Base-by-base conservation (phyloP, 2,329 filamentous ascomycete species). In the Helminthosporium solani region DNA sequence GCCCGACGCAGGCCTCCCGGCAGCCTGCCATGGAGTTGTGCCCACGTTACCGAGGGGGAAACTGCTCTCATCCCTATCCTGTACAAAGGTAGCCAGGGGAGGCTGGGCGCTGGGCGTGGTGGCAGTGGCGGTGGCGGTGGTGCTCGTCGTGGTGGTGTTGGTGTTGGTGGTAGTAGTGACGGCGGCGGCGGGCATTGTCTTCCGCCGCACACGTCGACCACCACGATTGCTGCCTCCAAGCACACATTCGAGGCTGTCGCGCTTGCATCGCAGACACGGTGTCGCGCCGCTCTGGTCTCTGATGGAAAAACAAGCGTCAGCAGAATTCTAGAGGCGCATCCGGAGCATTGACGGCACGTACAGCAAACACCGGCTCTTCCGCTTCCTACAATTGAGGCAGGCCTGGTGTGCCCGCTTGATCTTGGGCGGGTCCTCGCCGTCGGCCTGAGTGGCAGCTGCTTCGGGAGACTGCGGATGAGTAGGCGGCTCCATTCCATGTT, bases 221-320 rank as follows among this genome's bases (percentile, higher is more conserved):
- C 81, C 81, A 44, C 80, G 76, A 58, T 83, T 83, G 38, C 78
- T 81, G 35, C 77, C 77, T 7, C 79, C 80, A 16, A 83, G 73
- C 9, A 83, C 74, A 60, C 81, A 84, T 49, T 83, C 79, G 42
- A 79, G 77, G 46, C 75, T 72, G 52, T 82, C 79, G 54, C 77
- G 75, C 50, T 78, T 75, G 65, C 81, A 84, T 44, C 81, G 71
- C 41, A 79, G 74, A 54, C 81, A 84, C 20, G 81, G 81, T 21
- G 71, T 76, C 60, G 62, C 75, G 64, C 61, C 76, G 65, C 69
- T 71, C 64, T 65, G 78, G 68, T 73, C 77, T 70, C 67, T 71
- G n/a, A 44, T 0, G 23, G 16, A 14, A 12, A 5, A 31, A 31
- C 12, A 12, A 12, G 7, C 5, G 28, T 31, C 14, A 31, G 28